Percentiles rank a stretch among this genome's conserved stretches.
phyloP scores from a whole-genome alignment of 2,329 filamentous ascomycete species.

The Plectosphaerella sp. region DNA sequence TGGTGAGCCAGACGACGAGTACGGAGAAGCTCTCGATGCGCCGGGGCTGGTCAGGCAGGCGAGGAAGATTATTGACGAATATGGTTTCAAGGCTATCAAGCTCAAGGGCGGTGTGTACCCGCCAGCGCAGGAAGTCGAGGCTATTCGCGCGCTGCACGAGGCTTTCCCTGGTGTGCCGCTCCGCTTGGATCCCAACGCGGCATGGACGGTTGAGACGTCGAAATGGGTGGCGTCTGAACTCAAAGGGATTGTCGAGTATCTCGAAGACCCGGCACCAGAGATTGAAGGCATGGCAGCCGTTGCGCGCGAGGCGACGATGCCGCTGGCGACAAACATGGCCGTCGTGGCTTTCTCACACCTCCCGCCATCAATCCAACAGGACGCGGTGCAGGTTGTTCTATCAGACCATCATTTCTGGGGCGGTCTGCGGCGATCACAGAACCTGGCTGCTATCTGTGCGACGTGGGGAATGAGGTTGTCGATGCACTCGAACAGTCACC shows the following conservation, averaged over 20 bases:
- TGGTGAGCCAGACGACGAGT: slow-evolving; percentile 32
- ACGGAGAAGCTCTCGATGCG: slow-evolving; percentile 29
- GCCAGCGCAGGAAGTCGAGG: slow-evolving; percentile 31
- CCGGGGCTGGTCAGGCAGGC: slow-evolving; percentile 28
- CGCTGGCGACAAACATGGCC: slow-evolving; percentile 37
- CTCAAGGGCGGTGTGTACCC: slow-evolving; percentile 37
- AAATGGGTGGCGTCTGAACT: slow-evolving; percentile 32
- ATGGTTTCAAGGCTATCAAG: slow-evolving; percentile 37
- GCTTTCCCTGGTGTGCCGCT: slow-evolving; percentile 31
- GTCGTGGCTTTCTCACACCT: slow-evolving; percentile 35
- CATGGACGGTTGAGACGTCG: slow-evolving; percentile 33
- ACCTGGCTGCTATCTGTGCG: slow-evolving; percentile 28
- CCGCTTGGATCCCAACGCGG: slow-evolving; percentile 31
- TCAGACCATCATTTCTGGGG: slow-evolving; percentile 40
- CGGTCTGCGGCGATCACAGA: slow-evolving; percentile 33
- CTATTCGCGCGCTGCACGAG: slow-evolving; percentile 28
- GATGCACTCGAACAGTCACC: slow-evolving; percentile 38
- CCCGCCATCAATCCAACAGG: slow-evolving; percentile 28
- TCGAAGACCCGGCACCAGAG: slow-evolving; percentile 33
- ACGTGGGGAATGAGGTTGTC: slow-evolving; percentile 34
- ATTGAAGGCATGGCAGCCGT: slow-evolving; percentile 39
- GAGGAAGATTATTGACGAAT: slow-evolving; percentile 32
- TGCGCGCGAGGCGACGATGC: slow-evolving; percentile 32
- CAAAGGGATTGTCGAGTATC: slow-evolving; percentile 28
- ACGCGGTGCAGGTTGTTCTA: slow-evolving; percentile 34